Evolutionary conservation across 2,329 filamentous ascomycete species (phyloP).

Genomic region (Westerdykella ornata): DNA sequence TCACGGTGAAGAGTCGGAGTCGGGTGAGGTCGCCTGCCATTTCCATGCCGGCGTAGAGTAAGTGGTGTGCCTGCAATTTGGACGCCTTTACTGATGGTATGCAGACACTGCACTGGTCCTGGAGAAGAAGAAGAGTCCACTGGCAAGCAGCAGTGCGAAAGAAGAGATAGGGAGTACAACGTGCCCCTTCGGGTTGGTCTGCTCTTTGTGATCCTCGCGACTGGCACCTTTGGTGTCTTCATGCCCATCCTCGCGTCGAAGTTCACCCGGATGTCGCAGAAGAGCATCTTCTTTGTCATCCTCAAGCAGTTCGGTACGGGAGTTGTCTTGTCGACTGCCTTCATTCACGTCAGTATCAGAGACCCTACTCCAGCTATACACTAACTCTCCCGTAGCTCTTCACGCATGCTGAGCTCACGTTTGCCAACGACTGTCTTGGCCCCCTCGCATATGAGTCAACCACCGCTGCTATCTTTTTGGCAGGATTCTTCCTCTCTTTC

Average conservation of each 20-base stretch:
- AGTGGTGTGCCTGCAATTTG: constrained; percentile 26
- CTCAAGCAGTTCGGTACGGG: constrained; percentile 69
- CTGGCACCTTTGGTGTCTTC: constrained; percentile 64
- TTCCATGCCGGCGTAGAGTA: constrained; percentile 71
- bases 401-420: constrained; percentile 68
- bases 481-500: constrained; percentile 66
- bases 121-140: constrained; percentile 36
- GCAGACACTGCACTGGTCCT: constrained; percentile 52
- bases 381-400: constrained; percentile 51
- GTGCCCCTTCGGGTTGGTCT: constrained; percentile 62
- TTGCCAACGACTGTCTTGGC: constrained; percentile 62
- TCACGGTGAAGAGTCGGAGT: constrained; percentile 12
- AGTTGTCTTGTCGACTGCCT: constrained; percentile 64
- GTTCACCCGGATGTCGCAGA: constrained; percentile 48
- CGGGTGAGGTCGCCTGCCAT: constrained; percentile 48
- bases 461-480: constrained; percentile 65
- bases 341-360: constrained; percentile 52
- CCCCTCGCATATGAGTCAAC: constrained; percentile 61
- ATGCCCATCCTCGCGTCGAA: constrained; percentile 57
- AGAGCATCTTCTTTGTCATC: constrained; percentile 50
- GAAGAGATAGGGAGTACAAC: constrained; percentile 55
- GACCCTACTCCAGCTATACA: not conserved
- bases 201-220: constrained; percentile 63
- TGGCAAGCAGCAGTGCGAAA: no score
- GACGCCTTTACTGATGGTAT: constrained; percentile 23